Evolutionary conservation across 163 green algal genomes (phyloP).

Genomic region (Chlamydomonas reinhardtii): DNA sequence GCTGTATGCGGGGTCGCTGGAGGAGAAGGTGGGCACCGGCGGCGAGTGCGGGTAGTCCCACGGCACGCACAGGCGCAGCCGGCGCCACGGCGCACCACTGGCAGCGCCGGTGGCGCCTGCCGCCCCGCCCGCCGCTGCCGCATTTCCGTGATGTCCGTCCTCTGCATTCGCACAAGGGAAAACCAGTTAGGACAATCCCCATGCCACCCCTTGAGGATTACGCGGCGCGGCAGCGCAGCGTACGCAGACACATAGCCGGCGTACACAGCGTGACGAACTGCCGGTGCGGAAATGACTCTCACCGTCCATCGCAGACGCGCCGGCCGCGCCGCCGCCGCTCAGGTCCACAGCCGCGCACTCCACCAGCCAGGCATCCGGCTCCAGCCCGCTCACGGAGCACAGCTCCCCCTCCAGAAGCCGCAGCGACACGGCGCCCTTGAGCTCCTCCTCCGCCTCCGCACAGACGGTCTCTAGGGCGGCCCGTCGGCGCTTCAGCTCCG

Average conservation of each 20-base stretch:
- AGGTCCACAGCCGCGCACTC: not conserved
- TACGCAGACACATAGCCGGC: no score
- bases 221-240: no score
- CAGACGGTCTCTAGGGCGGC: not conserved
- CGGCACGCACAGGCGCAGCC: constrained; percentile 22
- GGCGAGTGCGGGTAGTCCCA: not conserved
- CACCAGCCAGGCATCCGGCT: constrained; percentile 25
- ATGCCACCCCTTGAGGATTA: no score
- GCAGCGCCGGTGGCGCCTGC: not conserved
- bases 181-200: no score
- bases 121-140: not conserved
- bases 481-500: constrained; percentile 19
- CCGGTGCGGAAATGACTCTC: no score
- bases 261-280: no score
- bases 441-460: constrained; percentile 18
- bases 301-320: not conserved
- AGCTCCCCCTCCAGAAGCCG: not conserved
- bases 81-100: not conserved
- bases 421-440: constrained; percentile 10
- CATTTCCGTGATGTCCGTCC: no score
- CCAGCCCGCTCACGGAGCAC: not conserved
- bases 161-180: not conserved
- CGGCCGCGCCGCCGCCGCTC: not conserved
- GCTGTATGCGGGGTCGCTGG: constrained; percentile 11
- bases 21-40: constrained; percentile 29